Percentiles rank a stretch among this genome's conserved stretches.
Evolutionary conservation across 2,329 filamentous ascomycete species (phyloP).

Genomic region (Hymenoscyphus occultus): DNA sequence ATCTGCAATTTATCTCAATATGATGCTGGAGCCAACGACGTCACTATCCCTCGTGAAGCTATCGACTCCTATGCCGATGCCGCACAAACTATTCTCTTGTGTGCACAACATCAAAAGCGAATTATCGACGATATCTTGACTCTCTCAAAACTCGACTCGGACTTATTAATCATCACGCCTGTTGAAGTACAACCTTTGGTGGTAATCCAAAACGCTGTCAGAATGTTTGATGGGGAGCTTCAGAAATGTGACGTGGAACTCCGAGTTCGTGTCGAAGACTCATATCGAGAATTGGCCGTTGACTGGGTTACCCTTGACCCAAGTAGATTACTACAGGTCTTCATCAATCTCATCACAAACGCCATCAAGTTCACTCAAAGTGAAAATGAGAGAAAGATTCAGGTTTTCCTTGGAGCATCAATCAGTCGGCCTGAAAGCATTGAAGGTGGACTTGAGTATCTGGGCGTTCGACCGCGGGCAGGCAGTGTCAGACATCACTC

Average conservation of each 20-base stretch:
- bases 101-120: constrained; percentile 72
- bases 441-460: constrained; percentile 6
- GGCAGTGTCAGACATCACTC: constrained; percentile 14
- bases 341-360: constrained; percentile 73
- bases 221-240: constrained; percentile 76
- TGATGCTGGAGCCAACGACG: constrained; percentile 30
- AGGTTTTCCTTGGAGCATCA: constrained; percentile 45
- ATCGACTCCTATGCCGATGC: constrained; percentile 66
- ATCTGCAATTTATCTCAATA: constrained; percentile 51
- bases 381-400: constrained; percentile 55
- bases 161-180: constrained; percentile 65
- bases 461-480: not conserved
- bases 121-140: constrained; percentile 66
- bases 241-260: constrained; percentile 67
- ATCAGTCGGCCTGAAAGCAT: constrained; percentile 10
- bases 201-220: constrained; percentile 63
- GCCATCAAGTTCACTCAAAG: constrained; percentile 62
- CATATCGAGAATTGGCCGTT: constrained; percentile 59
- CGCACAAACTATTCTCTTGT: constrained; percentile 71
- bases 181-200: constrained; percentile 64
- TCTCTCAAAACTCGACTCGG: constrained; percentile 67
- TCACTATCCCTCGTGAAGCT: constrained; percentile 39
- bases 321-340: constrained; percentile 67
- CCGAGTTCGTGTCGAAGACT: constrained; percentile 63
- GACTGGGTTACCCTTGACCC: constrained; percentile 74